These are phyloP conservation scores for Purshia tridentata DNA, from an alignment of 306 rosid species.

Conservation along the genomic window DNA sequence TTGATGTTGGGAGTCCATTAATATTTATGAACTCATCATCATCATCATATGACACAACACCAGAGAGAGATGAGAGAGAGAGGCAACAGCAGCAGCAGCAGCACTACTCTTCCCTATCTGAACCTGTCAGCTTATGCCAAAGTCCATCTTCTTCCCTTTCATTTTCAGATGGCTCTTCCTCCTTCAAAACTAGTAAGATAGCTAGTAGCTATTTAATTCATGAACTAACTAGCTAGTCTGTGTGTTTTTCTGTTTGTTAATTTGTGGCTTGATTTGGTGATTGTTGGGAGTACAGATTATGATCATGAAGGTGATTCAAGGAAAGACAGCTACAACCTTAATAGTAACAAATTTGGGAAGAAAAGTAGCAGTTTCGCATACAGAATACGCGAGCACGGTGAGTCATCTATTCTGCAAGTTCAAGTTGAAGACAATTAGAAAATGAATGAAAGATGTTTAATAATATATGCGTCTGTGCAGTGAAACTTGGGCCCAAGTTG, in stretches of 20 bases:
- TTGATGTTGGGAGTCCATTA: conserved; percentile 18
- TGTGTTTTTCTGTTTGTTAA: no score
- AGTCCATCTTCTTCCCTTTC: conserved; percentile 29
- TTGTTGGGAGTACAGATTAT: conserved; percentile 23
- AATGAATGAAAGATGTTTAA: no score
- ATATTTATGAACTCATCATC: conserved; percentile 30
- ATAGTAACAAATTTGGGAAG: conserved; percentile 22
- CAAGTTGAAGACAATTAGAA: no score
- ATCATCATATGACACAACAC: conserved; percentile 11
- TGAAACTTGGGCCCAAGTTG: conserved; percentile 61
- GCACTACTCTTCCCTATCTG: conserved; percentile 18
- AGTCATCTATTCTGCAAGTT: neutral
- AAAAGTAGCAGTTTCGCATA: conserved; percentile 41
- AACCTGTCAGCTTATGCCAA: conserved; percentile 29
- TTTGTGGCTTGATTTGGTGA: no score
- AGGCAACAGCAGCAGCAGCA: conserved; percentile 1
- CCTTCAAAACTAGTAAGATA: conserved; percentile 38
- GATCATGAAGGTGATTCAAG: conserved; percentile 20
- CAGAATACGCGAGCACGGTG: conserved; percentile 71
- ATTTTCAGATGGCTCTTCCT: conserved; percentile 26
- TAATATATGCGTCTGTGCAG: conserved; percentile 31
- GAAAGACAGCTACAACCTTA: conserved; percentile 4
- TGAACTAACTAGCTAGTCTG: no score
- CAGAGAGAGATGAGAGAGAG: neutral
- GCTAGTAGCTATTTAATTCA: neutral